Base-by-base conservation (phyloP, 2,329 filamentous ascomycete species). In the Aureobasidium sp. region DNA sequence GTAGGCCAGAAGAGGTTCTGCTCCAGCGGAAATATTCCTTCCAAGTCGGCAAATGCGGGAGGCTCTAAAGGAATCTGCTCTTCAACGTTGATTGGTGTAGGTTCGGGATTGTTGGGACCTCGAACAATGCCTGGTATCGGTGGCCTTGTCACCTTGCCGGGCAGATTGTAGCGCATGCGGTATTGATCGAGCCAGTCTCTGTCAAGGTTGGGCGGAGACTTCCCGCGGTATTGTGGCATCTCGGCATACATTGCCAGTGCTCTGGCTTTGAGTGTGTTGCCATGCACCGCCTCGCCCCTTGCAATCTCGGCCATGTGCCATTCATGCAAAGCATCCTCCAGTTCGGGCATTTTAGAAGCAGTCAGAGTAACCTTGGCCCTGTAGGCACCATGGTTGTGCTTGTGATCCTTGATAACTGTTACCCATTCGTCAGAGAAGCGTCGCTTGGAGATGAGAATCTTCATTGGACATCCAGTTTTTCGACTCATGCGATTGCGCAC, bases 1-100 rank as follows among this genome's bases (percentile, higher is more conserved):
- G 72, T 69, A 24, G 69, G 69, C 44, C 65, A 61, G 57, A 72
- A 72, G 1, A 74, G 67, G 5, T 66, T 65, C 27, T 62, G 46
- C 20, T 66, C 63, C 43, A 59, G 32, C 5, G 48, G 53, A 37
- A 66, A 64, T 10, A 63, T 43, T 6, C 56, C 56, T 32, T 64
- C 60, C 55, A 66, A 32, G 26, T 62, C 60, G 34, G 43, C 46
- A 48, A 66, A 66, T 8, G 64, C 61, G 32, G 61, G 48, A 26
- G 59, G 52, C 36, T 66, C 64, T 29, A 62, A n/a, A 24, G 53
- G 37, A 9, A 63, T n/a, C 2, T 44, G 47, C 2, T 55, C 44
- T 9, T 59, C 61, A 7, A 56, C 61, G 6, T 59, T 50, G 44
- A 55, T 39, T 26, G 53, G 52, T 3, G 53, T 46, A 5, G 61